Base-by-base conservation (phyloP, 164 flowering plant species). In the Dillenia suffruticosa region DNA sequence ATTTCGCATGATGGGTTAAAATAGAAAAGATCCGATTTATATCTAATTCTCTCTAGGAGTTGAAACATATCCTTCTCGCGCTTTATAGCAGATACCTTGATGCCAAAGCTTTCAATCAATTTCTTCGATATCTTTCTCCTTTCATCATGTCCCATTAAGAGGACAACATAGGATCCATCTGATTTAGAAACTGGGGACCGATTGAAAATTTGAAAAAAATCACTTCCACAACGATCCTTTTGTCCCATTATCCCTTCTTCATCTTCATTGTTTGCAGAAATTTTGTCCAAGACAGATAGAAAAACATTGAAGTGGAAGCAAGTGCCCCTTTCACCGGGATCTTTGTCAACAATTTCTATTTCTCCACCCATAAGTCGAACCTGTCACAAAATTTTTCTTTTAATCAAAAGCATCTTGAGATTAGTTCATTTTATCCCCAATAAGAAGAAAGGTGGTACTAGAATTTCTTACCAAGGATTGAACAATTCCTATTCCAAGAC, bases 321-420 rank as follows among this genome's bases (percentile, higher is more conserved):
- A 53, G 91, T 85, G 9, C 98, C 98, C 43, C 47, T 76, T 55
- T 79, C 80, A 0, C 88, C 86, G 11, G 62, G 58, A 32, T 69
- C 85, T 63, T 89, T 93, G 62, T 90, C 91, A 12, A 72, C 65
- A 51, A 93, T 82, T 1, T 62, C 64, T 49, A 89, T 87, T 17
- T 93, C 98, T 54, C 98, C 97, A 14, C 88, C 89, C 96, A 90
- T 90, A 48, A 93, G 58, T n/a, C 87, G 84, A 5, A 90, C 98
- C 98, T 90, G 68, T 2, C n/a, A 67, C 12, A 19, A 12, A 59
- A 55, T 55, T 49, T 49, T 19, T 50, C 32, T 26, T 14, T n/a
- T 44, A 45, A 32, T 32, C 40, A 5, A 6, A 19, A 19, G 1
- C 22, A 19, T 19, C 22, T 19, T 19, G 22, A 19, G 22, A 19